Conservation (phyloP, 2,329 filamentous ascomycete species). For the Pyrenochaeta sp. region DNA sequence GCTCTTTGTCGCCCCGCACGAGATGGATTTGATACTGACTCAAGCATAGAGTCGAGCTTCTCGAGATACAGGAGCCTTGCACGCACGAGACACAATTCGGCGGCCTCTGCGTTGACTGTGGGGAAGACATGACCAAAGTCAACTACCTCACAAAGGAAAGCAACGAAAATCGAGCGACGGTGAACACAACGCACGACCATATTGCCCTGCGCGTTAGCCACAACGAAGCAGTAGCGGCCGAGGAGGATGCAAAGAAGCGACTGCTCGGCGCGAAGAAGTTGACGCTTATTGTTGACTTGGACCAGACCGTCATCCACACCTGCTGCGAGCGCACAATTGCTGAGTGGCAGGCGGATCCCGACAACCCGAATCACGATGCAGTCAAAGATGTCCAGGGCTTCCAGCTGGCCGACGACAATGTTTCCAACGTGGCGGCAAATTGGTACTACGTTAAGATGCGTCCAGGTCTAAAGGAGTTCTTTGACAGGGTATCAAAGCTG, state of each 20-base stretch:
- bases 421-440: conserved; percentile 47
- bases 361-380: conserved; percentile 89
- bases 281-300: conserved; percentile 93
- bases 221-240: conserved; percentile 79
- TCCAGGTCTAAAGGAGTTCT: conserved; percentile 82
- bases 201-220: conserved; percentile 85
- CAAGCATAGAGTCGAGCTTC: conserved; percentile 61
- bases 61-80: conserved; percentile 90
- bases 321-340: conserved; percentile 96
- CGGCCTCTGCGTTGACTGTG: conserved; percentile 89
- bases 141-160: conserved; percentile 82
- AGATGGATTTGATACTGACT: conserved; percentile 3
- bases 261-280: conserved; percentile 83
- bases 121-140: conserved; percentile 92
- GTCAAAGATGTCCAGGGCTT: conserved; percentile 90
- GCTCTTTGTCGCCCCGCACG: conserved; percentile 13
- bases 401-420: conserved; percentile 80
- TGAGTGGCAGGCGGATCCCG: conserved; percentile 90
- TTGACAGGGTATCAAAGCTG: conserved; percentile 77
- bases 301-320: conserved; percentile 98
- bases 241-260: conserved; percentile 85
- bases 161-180: conserved; percentile 85
- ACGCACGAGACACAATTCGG: conserved; percentile 90
- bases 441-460: conserved; percentile 99
- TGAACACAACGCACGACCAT: conserved; percentile 95